Base-by-base conservation (phyloP, 177 flowering plant genomes). In the Telopea speciosissima region DNA sequence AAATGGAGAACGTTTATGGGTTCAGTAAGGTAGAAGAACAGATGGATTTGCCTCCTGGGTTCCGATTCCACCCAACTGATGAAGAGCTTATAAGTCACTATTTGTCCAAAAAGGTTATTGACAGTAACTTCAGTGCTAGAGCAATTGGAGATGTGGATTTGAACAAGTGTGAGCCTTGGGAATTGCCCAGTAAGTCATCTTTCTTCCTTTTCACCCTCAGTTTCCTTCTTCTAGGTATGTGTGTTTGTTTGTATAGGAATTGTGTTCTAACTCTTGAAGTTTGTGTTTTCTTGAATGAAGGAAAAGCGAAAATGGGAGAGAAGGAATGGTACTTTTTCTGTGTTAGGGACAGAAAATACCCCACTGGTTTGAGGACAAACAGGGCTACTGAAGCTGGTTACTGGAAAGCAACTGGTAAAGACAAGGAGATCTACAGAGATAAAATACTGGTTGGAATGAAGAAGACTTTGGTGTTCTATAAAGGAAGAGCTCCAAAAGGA, bases 341-440 rank as follows among this genome's bases (percentile, higher is more conserved):
- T 74, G 77, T 93, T 24, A 86, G 94, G 70, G 98, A 93, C 78
- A 85, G 92, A 54, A 93, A 93, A 63, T 93, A 93, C 80, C 98
- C 98, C 67, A 93, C 97, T 67, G 98, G 98, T 0, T 75, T 90
- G 68, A 85, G 98, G 76, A 91, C 98, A 16, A 93, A 93, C 80
- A 84, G 98, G 65, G 98, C 98, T 0, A 93, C 98, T 11, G 90
- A 83, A 44, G 83, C 90, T 33, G 98, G 98, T 0, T 93, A 93
- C 69, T 93, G 98, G 98, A 93, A 93, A 73, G 98, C 98, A 1
- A 93, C 98, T 1, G 98, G 98, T 58, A 93, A 93, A 78, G 98
- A 93, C 65, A 91, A 89, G 73, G 94, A 89, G 69, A 93, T 90
- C 72, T 84, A 69, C 75, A 78, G 87, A 62, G 91, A 85, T 22